Evolutionary conservation across 805 yeast genomes (phyloP), one percentile per base, ranked within the genome.

Genomic region (Osmozyma mogii): DNA sequence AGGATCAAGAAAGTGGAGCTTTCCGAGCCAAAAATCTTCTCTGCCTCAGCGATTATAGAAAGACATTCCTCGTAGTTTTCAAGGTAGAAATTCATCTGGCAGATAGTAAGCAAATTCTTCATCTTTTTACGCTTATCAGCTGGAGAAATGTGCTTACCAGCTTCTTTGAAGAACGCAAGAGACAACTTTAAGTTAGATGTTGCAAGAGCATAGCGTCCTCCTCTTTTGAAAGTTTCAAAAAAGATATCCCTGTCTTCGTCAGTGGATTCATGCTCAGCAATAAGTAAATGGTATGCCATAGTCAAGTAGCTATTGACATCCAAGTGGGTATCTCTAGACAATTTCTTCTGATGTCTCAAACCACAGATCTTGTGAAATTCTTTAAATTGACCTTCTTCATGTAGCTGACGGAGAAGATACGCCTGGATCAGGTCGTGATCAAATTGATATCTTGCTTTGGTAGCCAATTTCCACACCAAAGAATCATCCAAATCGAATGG

Each of bases 121-220:
- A 56, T 39, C 21, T 37, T 40, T 4, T 38, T 35, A n/a, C 40
- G 41, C n/a, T 35, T 19, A 17, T 49, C 56, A 3, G 30, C 25
- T 4, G 37, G 24, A 7, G 33, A 35, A 4, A 56, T 44, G 24
- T 61, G 50, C 4, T 36, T 34, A 22, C 47, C 45, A 0, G 72
- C 63, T 1, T 55, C 49, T 13, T 50, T 47, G 25, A 68, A 62
- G 34, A 57, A 67, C n/a, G 44, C 37, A 18, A 67, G 47, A 0
- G 75, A 65, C 24, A 60, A 44, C 16, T 45, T 48, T 33, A 61
- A 54, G 37, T 67, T 71, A 27, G 58, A 65, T 8, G 64, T 57
- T 8, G 61, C 58, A 26, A 63, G 60, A 1, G 73, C 69, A 32
- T 52, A 52, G 29, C 54, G 51, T 2, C 73, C 73, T 1, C 75